These are phyloP conservation scores for Fusarium gaditjirri DNA, from an alignment of 2,329 filamentous ascomycete genomes.

Conservation along the genomic window DNA sequence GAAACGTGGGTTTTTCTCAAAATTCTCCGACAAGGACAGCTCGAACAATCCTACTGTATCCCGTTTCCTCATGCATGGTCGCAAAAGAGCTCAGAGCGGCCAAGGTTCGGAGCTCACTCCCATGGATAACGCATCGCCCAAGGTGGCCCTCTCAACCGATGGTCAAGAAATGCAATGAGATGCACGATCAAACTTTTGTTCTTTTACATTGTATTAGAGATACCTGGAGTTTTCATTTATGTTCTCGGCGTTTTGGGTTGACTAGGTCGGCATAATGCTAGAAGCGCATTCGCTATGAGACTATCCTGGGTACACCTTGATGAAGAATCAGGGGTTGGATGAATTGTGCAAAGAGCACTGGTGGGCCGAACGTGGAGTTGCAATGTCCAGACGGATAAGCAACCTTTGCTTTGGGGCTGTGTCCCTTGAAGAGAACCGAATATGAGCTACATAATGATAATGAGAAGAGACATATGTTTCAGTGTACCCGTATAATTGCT, in stretches of 20 bases:
- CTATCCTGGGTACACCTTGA: slow-evolving; percentile 29
- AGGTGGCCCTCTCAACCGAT: slow-evolving; percentile 43
- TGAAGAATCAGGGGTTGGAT: slow-evolving; percentile 23
- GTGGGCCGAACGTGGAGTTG: background rate
- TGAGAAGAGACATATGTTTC: slow-evolving; percentile 35
- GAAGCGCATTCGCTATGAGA: slow-evolving; percentile 41
- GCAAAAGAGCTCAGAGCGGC: slow-evolving; percentile 74
- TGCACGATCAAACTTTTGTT: slow-evolving; percentile 14
- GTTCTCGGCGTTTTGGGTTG: slow-evolving; percentile 42
- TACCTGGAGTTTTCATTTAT: slow-evolving; percentile 40
- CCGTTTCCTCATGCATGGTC: slow-evolving; percentile 74
- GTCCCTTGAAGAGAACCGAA: slow-evolving; percentile 24
- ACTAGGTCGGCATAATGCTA: slow-evolving; percentile 35
- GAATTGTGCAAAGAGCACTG: slow-evolving; percentile 4
- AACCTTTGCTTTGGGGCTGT: slow-evolving; percentile 11
- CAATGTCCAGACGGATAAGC: slow-evolving; percentile 1
- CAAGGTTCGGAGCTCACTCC: slow-evolving; percentile 76
- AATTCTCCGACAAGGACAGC: slow-evolving; percentile 68
- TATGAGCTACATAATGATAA: slow-evolving; percentile 43
- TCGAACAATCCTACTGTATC: slow-evolving; percentile 56
- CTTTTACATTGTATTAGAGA: slow-evolving; percentile 44
- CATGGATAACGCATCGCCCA: slow-evolving; percentile 59
- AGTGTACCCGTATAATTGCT: background rate
- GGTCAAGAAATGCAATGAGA: slow-evolving; percentile 43
- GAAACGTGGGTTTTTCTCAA: slow-evolving; percentile 79